Evolutionary conservation across 768 basidiomycete genomes (phyloP).

Genomic region (Panus rudis): DNA sequence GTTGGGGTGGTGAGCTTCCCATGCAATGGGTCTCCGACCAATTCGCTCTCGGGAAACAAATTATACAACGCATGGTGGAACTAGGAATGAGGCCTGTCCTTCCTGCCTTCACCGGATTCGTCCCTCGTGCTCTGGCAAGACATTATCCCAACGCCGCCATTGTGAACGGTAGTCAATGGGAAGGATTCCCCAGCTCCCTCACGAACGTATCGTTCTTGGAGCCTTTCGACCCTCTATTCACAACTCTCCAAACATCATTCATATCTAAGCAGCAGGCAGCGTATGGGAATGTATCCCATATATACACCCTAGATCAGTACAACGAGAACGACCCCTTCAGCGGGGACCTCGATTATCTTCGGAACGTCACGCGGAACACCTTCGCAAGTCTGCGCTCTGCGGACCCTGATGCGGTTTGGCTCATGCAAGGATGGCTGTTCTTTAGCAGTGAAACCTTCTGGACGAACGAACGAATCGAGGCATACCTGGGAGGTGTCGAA

Average conservation of each 20-base stretch:
- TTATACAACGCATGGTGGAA: slow-evolving; percentile 32
- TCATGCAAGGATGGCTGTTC: slow-evolving; percentile 40
- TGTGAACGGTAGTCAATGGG: slow-evolving; percentile 29
- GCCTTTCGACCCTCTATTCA: slow-evolving; percentile 33
- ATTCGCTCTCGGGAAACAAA: slow-evolving; percentile 28
- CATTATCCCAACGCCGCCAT: slow-evolving; percentile 30
- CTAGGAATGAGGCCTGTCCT: slow-evolving; percentile 38
- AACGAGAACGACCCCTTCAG: slow-evolving; percentile 35
- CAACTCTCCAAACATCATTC: slow-evolving; percentile 30
- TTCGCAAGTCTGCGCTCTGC: slow-evolving; percentile 30
- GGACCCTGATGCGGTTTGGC: slow-evolving; percentile 34
- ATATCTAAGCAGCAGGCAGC: slow-evolving; percentile 31
- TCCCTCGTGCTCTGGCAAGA: slow-evolving; percentile 25
- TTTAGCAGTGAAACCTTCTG: slow-evolving; percentile 30
- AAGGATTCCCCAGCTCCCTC: slow-evolving; percentile 24
- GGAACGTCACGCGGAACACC: slow-evolving; percentile 27
- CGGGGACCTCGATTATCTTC: slow-evolving; percentile 26
- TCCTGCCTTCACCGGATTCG: slow-evolving; percentile 36
- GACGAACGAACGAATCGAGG: slow-evolving; percentile 32
- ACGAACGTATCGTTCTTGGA: slow-evolving; percentile 35
- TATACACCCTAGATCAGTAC: slow-evolving; percentile 40
- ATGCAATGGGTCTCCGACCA: slow-evolving; percentile 33
- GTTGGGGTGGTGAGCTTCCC: slow-evolving; percentile 31
- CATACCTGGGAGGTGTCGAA: slow-evolving; percentile 32
- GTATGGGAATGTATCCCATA: slow-evolving; percentile 32